Base-by-base conservation (phyloP, 2,329 filamentous ascomycete species). In the Onygenales sp. region DNA sequence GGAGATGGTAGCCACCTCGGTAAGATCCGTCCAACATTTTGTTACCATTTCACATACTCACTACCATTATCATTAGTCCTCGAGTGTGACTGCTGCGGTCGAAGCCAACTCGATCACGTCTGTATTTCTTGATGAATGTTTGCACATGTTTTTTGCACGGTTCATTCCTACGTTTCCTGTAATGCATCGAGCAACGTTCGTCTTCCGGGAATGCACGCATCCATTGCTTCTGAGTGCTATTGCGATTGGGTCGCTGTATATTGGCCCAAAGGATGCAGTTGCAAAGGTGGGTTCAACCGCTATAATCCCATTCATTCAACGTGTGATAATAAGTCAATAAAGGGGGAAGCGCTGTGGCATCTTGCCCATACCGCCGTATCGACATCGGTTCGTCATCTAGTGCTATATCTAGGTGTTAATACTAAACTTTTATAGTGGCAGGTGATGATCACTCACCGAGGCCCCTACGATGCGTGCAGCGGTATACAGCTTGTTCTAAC, bases 131-230 rank as follows among this genome's bases (percentile, higher is more conserved):
- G 72, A 75, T 51, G 70, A 72, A 57, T 74, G 72, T 56, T 59
- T 75, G 13, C 73, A 75, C 54, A 74, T 75, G 71, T 75, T 75
- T 60, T 75, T 75, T 52, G 66, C 66, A 11, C 66, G 71, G 13
- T 74, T 75, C 54, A 73, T 74, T 31, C 72, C 72, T 2, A 74
- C 71, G 1, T 75, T 75, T 52, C 72, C 72, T 5, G 63, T 75
- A n/a, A 58, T 75, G 13, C 72, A 75, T 59, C 64, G 69, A 54
- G 66, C 71, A 35, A 75, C 72, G 0, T 75, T 75, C 31, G 65
- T 74, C 1, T 74, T 74, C 51, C 64, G 69, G 43, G 72, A 75
- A 55, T 74, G 70, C 57, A 69, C 69, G 1, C 71, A 74, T 52
- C 66, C 72, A 13, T 59, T 75, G 11, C 59, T 75, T 1, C 59